A percentile compares a stretch with the other conserved stretches of the same genome.
These are phyloP conservation scores for Rhizopus arrhizus DNA, from an alignment of 371 early-diverging fungal species.

Conservation along the genomic window DNA sequence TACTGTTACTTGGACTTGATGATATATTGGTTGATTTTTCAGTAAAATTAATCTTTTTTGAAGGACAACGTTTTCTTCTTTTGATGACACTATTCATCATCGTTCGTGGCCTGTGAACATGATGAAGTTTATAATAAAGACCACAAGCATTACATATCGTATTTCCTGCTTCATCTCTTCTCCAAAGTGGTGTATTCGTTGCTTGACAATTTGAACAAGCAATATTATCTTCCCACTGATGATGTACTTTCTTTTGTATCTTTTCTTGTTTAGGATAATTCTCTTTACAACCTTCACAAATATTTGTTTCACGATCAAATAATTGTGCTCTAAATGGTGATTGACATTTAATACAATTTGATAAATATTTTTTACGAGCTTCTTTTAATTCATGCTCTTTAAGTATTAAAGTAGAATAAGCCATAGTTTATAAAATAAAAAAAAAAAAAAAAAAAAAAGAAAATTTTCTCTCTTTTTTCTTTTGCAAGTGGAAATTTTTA, in stretches of 20 bases:
- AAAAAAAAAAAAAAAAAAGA: slow-evolving; percentile 19
- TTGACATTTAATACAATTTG: slow-evolving; percentile 47
- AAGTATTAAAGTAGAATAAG: slow-evolving; percentile 17
- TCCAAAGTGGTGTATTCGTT: slow-evolving; percentile 81
- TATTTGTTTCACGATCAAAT: slow-evolving; percentile 39
- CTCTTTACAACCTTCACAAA: not conserved
- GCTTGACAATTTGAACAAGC: slow-evolving; percentile 77
- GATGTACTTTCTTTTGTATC: not conserved
- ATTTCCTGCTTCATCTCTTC: slow-evolving; percentile 68
- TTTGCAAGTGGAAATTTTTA: not conserved
- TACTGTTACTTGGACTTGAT: not conserved
- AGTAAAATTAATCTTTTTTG: slow-evolving; percentile 7
- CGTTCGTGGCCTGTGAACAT: slow-evolving; percentile 57
- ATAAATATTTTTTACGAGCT: slow-evolving; percentile 39
- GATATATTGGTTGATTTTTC: not conserved
- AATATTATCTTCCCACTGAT: slow-evolving; percentile 1
- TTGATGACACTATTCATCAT: slow-evolving; percentile 63
- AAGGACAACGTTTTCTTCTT: slow-evolving; percentile 46
- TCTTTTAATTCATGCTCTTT: slow-evolving; percentile 21
- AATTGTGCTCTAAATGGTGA: slow-evolving; percentile 36
- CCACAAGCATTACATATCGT: slow-evolving; percentile 84
- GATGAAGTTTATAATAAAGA: slow-evolving; percentile 76
- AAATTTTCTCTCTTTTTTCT: not conserved
- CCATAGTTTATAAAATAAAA: slow-evolving; percentile 12
- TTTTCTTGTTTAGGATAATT: not conserved